Conservation (phyloP, 2,329 filamentous ascomycete species). For the Graphilbum fragrans region DNA sequence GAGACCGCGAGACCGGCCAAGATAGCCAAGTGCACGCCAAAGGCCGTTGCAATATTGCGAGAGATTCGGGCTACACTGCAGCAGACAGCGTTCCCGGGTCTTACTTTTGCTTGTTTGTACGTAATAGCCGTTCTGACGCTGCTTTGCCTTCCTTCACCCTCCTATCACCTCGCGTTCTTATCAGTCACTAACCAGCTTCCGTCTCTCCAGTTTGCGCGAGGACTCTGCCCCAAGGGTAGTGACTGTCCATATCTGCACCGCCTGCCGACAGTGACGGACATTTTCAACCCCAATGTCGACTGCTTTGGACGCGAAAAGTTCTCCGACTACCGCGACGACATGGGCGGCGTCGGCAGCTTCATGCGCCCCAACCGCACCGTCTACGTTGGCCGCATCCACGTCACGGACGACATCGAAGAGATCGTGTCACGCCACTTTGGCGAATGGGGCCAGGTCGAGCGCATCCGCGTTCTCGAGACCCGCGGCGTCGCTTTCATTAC, state of each 20-base stretch:
- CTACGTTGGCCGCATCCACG: conserved; percentile 88
- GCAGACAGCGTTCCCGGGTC: conserved; percentile 66
- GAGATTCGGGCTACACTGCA: conserved; percentile 66
- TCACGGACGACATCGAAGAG: conserved; percentile 94
- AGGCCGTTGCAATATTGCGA: conserved; percentile 75
- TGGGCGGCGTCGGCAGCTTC: conserved; percentile 93
- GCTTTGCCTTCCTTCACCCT: neutral
- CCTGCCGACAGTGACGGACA: conserved; percentile 72
- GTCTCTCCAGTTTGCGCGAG: conserved; percentile 49
- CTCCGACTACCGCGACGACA: conserved; percentile 87
- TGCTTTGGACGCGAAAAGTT: conserved; percentile 92
- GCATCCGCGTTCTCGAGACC: conserved; percentile 75
- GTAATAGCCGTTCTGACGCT: conserved; percentile 20
- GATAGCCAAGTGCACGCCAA: conserved; percentile 71
- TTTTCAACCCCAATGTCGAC: conserved; percentile 89
- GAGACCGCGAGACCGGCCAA: conserved; percentile 87
- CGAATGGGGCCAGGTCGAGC: conserved; percentile 90
- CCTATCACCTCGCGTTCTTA: conserved; percentile 41
- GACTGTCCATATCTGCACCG: conserved; percentile 94
- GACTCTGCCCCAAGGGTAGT: conserved; percentile 67
- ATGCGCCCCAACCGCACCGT: conserved; percentile 88
- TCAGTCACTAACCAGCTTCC: conserved; percentile 40
- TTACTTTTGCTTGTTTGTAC: conserved; percentile 80
- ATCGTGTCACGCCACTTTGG: conserved; percentile 89
- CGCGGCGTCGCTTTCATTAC: conserved; percentile 92